Conservation (phyloP, 2,329 filamentous ascomycete species). For the Chalaropsis thielavioides region DNA sequence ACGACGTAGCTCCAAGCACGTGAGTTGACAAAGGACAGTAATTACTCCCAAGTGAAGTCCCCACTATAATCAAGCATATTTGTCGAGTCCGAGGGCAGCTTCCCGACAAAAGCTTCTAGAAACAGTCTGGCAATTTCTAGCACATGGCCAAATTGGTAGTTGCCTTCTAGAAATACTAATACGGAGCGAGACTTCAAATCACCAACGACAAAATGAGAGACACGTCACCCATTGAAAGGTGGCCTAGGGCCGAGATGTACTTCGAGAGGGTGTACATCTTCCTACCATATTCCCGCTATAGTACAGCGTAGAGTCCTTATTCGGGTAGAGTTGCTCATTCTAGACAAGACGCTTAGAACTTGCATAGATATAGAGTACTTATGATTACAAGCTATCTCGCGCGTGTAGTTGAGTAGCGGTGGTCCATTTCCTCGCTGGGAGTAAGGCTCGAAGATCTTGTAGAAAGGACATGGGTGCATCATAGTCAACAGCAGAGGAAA, state of each 20-base stretch:
- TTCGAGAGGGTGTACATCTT: no score
- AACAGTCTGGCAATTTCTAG: not conserved
- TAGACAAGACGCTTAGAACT: no score
- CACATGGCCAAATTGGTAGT: not conserved
- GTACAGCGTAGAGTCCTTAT: not conserved
- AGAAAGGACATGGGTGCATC: not conserved
- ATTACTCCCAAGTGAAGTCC: not conserved
- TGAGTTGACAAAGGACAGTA: not conserved
- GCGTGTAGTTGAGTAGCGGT: not conserved
- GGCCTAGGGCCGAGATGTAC: no score
- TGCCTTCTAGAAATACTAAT: not conserved
- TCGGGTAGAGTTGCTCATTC: not conserved
- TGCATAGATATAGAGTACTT: not conserved
- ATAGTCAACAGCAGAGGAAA: not conserved
- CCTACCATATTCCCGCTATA: not conserved
- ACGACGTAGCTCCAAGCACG: no score
- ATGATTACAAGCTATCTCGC: not conserved
- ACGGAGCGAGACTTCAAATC: not conserved
- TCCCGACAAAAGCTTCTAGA: not conserved
- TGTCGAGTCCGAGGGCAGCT: not conserved
- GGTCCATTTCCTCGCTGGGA: not conserved
- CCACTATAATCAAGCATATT: not conserved
- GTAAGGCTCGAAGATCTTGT: not conserved
- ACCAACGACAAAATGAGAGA: no score
- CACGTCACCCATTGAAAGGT: no score